Conservation (phyloP, 2,329 filamentous ascomycete genomes). For the Xylariaceae sp. region DNA sequence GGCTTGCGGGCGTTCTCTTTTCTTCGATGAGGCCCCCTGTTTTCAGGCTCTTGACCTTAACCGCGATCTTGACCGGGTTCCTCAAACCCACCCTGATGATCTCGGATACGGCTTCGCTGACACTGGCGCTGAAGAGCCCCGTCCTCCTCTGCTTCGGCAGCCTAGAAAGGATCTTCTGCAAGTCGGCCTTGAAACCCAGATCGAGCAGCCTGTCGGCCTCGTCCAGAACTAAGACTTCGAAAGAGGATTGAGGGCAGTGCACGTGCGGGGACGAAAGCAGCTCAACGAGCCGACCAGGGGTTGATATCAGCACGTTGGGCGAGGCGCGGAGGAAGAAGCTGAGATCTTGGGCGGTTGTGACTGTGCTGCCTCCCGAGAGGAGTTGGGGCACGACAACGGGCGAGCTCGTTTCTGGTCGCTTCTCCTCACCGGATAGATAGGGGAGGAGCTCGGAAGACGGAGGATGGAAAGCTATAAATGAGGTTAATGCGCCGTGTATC, state of each 20-base stretch:
- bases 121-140: conserved; percentile 90
- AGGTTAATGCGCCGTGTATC: conserved; percentile 79
- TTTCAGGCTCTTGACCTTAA: conserved; percentile 80
- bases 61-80: conserved; percentile 92
- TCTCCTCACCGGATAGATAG: conserved; percentile 57
- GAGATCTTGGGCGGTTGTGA: conserved; percentile 81
- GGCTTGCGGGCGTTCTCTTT: conserved; percentile 83
- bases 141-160: conserved; percentile 93
- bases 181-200: conserved; percentile 88
- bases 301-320: conserved; percentile 87
- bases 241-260: conserved; percentile 83
- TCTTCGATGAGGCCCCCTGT: conserved; percentile 71
- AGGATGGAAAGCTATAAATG: conserved; percentile 79
- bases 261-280: conserved; percentile 85
- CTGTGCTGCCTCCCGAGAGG: conserved; percentile 77
- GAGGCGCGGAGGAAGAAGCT: conserved; percentile 81
- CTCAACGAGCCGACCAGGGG: conserved; percentile 86
- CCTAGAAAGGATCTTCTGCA: conserved; percentile 81
- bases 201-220: conserved; percentile 93
- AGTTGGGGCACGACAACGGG: conserved; percentile 79
- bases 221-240: conserved; percentile 90
- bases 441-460: conserved; percentile 71
- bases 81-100: conserved; percentile 89
- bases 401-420: conserved; percentile 49
- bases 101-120: conserved; percentile 93